Evolutionary conservation across 2,329 filamentous ascomycete species (phyloP), one percentile per base, ranked within the genome.

Genomic region (Alternaria angustiovoidea): DNA sequence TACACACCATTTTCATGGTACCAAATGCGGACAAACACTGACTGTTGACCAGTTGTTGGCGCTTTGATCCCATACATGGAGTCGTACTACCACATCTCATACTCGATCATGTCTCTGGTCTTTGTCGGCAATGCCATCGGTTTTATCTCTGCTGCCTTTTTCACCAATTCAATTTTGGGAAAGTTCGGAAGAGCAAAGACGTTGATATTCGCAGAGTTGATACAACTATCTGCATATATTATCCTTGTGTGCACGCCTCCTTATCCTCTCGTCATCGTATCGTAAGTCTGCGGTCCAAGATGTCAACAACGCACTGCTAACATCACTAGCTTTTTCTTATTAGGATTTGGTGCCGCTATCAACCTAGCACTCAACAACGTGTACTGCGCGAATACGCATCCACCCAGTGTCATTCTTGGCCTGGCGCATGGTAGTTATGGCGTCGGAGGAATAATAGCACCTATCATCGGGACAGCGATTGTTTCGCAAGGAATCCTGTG

Each of bases 61-160:
- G 91, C 92, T 11, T 73, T 95, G 58, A 91, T 96, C 67, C 92
- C 92, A 0, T 93, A 93, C 72, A 91, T 96, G 77, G 91, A 94
- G 75, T 83, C 80, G 75, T 87, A 91, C 69, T 96, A 94, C 72
- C 67, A 83, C 59, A 92, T 95, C 57, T 89, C 89, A 42, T 94
- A 95, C 75, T 90, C 88, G 2, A 79, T 92, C 8, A 91, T 95
- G 3, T 94, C 92, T 2, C 81, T 94, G 38, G 91, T 96, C 71
- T 96, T 95, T 80, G 86, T 95, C 30, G 87, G 89, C 44, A 91
- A 91, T 68, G 91, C 92, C 0, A 65, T 89, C 5, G 92, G 92
- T 16, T 96, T 93, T 79, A 88, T 96, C 71, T 76, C 85, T 12
- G 89, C 90, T 1, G 92, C 92, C 1, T 86, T 89, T 38, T 83